Conservation (phyloP, 2,329 filamentous ascomycete species). For the Ceratocystiopsis brevicomis region DNA sequence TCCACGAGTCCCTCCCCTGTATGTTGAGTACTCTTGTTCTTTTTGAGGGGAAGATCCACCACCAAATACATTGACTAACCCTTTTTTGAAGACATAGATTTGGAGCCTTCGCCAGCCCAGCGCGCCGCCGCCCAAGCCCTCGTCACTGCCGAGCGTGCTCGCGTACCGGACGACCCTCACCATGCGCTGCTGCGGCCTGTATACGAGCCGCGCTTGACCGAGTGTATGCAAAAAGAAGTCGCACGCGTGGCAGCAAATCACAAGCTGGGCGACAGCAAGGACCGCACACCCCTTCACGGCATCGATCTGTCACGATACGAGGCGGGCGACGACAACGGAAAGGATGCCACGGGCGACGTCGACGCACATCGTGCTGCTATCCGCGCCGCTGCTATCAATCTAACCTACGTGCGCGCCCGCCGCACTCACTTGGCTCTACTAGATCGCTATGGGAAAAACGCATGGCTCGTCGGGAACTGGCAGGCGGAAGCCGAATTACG, state of each 20-base stretch:
- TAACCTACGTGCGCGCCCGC: constrained; percentile 32
- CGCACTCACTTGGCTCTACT: constrained; percentile 47
- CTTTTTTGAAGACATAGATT: constrained; percentile 52
- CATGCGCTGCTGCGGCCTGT: constrained; percentile 40
- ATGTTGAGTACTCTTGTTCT: constrained; percentile 17
- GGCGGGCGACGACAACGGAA: constrained; percentile 34
- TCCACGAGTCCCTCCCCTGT: constrained; percentile 71
- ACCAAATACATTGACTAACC: constrained; percentile 7
- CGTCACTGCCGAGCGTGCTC: constrained; percentile 45
- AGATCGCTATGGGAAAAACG: constrained; percentile 68
- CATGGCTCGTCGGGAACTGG: constrained; percentile 76
- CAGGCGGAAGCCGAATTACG: constrained; percentile 56
- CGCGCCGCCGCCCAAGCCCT: constrained; percentile 49
- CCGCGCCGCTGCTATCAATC: constrained; percentile 29
- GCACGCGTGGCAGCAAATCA: constrained; percentile 35
- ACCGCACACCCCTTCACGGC: constrained; percentile 25
- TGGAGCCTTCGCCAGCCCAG: constrained; percentile 42
- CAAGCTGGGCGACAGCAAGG: not conserved
- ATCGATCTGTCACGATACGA: constrained; percentile 76
- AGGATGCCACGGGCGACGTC: not conserved
- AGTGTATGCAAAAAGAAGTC: constrained; percentile 49
- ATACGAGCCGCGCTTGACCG: constrained; percentile 38
- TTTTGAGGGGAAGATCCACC: constrained; percentile 6
- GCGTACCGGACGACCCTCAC: constrained; percentile 20
- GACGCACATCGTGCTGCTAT: constrained; percentile 42